phyloP scores from a whole-genome alignment of 768 basidiomycete genomes.

The Basidioascus undulatus region DNA sequence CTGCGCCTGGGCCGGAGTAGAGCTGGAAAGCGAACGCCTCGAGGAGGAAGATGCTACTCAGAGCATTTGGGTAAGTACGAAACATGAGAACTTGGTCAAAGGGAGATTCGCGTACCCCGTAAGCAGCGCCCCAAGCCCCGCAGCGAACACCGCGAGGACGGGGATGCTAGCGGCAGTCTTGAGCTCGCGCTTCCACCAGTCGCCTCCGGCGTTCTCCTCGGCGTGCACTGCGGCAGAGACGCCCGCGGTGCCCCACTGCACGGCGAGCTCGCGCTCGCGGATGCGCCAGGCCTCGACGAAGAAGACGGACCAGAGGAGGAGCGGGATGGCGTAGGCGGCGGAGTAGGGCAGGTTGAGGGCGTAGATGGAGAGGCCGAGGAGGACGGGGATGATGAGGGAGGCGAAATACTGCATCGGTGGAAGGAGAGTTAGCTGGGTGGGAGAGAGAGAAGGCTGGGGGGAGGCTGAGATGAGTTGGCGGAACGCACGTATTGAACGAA shows the following conservation, averaged over 20 bases:
- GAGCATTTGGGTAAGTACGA: background rate
- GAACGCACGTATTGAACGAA: constrained; percentile 8
- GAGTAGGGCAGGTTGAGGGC: constrained; percentile 49
- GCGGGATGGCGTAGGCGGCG: constrained; percentile 42
- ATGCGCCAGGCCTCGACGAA: constrained; percentile 89
- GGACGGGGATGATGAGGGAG: constrained; percentile 53
- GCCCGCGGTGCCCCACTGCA: constrained; percentile 57
- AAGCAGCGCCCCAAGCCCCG: constrained; percentile 39
- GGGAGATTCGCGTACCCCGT: constrained; percentile 21
- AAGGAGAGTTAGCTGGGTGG: no score
- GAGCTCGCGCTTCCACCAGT: constrained; percentile 54
- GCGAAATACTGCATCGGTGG: no score
- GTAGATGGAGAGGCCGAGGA: constrained; percentile 43
- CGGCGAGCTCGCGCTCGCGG: constrained; percentile 54
- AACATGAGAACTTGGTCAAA: background rate
- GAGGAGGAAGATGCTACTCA: constrained; percentile 54
- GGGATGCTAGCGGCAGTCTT: constrained; percentile 44
- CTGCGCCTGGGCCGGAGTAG: constrained; percentile 66
- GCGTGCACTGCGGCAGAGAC: no score
- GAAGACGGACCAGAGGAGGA: constrained; percentile 59
- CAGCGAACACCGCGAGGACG: constrained; percentile 39
- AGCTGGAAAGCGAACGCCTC: constrained; percentile 75
- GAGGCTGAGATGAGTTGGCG: background rate
- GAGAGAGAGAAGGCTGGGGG: constrained; percentile 15
- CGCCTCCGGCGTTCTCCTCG: background rate